A percentile compares a stretch with the other conserved stretches of the same genome.
Conservation (phyloP, 2,329 filamentous ascomycete genomes). For the Davidsoniella eucalypti region DNA sequence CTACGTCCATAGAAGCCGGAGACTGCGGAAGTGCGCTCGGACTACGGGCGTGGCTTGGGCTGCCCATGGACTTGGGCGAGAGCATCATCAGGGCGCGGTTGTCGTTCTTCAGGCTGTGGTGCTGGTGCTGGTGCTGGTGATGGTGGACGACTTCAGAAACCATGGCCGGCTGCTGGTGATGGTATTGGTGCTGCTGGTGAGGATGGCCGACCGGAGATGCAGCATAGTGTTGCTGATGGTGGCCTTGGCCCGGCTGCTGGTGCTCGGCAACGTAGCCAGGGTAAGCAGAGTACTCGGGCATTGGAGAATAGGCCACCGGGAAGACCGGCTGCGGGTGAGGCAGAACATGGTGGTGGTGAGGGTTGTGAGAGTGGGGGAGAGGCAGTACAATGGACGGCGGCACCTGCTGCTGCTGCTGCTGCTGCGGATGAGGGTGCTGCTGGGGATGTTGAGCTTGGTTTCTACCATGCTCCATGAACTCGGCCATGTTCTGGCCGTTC, state of each 20-base stretch:
- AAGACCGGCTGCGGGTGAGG: not conserved
- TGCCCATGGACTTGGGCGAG: constrained; percentile 3
- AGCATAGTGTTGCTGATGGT: not conserved
- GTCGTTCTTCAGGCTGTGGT: not conserved
- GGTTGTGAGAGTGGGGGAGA: not conserved
- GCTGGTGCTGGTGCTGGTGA: not conserved
- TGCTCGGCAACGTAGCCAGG: not conserved
- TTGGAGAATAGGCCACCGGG: not conserved
- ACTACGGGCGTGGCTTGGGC: not conserved
- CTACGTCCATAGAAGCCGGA: not conserved
- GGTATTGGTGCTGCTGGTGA: not conserved
- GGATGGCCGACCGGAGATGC: not conserved
- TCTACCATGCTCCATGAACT: too few relatives aligned
- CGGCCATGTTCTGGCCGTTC: constrained; percentile 18
- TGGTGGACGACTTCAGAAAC: not conserved
- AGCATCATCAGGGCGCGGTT: not conserved
- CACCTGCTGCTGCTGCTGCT: constrained; percentile 21
- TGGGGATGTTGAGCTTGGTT: constrained; percentile 23
- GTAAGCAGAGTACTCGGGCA: not conserved
- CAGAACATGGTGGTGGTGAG: not conserved
- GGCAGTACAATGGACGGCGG: too few relatives aligned
- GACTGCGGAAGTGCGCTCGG: not conserved
- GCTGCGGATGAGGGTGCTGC: constrained; percentile 21
- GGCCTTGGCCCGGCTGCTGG: not conserved
- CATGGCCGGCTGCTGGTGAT: not conserved